Evolutionary conservation across 2,329 filamentous ascomycete genomes (phyloP).

Genomic region (Trichophyton equinum): DNA sequence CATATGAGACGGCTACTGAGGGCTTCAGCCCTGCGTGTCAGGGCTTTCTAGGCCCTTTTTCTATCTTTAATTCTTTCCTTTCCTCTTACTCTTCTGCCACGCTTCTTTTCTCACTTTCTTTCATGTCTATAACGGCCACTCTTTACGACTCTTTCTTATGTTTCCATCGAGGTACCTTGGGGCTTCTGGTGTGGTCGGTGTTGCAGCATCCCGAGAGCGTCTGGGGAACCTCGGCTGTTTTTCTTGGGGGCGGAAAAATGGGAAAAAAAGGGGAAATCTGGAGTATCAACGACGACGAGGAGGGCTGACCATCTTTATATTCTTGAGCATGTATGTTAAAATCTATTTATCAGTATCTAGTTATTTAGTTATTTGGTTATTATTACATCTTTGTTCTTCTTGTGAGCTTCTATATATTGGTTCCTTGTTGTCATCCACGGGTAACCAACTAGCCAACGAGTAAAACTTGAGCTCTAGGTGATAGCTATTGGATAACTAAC

Average conservation of each 20-base stretch:
- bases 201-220: background rate
- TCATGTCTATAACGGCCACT: background rate
- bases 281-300: background rate
- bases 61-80: background rate
- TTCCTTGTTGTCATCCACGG: too few species aligned
- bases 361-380: too few species aligned
- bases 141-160: background rate
- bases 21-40: conserved; percentile 15
- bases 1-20: conserved; percentile 23
- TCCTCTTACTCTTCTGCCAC: background rate
- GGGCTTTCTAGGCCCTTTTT: conserved; percentile 5
- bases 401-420: too few species aligned
- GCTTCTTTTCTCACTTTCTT: background rate
- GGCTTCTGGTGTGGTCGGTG: background rate
- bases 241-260: background rate
- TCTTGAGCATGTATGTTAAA: background rate
- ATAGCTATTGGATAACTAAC: too few species aligned
- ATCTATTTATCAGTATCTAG: too few species aligned
- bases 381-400: too few species aligned
- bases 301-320: background rate
- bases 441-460: too few species aligned
- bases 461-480: too few species aligned
- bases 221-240: conserved; percentile 1
- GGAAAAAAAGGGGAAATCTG: background rate
- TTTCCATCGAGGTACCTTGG: background rate